A percentile compares a stretch with the other conserved stretches of the same genome.
These are phyloP conservation scores for Mycena epipterygia DNA, from an alignment of 768 basidiomycete genomes.

Conservation along the genomic window DNA sequence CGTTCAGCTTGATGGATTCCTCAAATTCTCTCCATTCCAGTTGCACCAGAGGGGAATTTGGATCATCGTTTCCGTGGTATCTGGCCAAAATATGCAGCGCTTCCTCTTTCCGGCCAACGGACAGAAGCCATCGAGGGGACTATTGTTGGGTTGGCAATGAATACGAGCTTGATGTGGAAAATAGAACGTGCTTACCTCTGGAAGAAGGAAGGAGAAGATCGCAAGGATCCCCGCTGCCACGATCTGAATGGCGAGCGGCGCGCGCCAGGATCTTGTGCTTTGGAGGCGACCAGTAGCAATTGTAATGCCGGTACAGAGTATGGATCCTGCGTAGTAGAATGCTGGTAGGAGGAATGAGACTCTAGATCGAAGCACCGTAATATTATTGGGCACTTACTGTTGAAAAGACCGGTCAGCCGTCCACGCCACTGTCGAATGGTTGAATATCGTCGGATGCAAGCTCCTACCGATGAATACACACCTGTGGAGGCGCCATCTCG, in stretches of 20 bases:
- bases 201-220: slow-evolving; percentile 47
- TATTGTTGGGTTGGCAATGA: background rate
- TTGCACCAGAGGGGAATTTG: slow-evolving; percentile 50
- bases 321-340: slow-evolving; percentile 62
- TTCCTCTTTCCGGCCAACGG: slow-evolving; percentile 50
- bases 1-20: slow-evolving; percentile 51
- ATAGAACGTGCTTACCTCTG: slow-evolving; percentile 20
- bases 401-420: slow-evolving; percentile 34
- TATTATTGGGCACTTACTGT: slow-evolving; percentile 13
- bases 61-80: slow-evolving; percentile 55
- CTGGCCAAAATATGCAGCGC: slow-evolving; percentile 38
- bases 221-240: slow-evolving; percentile 57
- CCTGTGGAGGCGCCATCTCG: slow-evolving; percentile 36
- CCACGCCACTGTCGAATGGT: slow-evolving; percentile 30
- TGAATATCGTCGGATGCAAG: background rate
- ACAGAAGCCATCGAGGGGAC: slow-evolving; percentile 55
- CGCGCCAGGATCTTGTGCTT: slow-evolving; percentile 59
- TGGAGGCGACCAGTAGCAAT: slow-evolving; percentile 55
- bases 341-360: slow-evolving; percentile 40
- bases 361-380: background rate
- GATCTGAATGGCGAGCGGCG: slow-evolving; percentile 67
- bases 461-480: background rate
- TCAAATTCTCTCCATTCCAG: slow-evolving; percentile 56
- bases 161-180: background rate
- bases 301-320: slow-evolving; percentile 56